These are phyloP conservation scores for Fibroporia radiculosa DNA, from an alignment of 768 basidiomycete genomes.

Conservation along the genomic window DNA sequence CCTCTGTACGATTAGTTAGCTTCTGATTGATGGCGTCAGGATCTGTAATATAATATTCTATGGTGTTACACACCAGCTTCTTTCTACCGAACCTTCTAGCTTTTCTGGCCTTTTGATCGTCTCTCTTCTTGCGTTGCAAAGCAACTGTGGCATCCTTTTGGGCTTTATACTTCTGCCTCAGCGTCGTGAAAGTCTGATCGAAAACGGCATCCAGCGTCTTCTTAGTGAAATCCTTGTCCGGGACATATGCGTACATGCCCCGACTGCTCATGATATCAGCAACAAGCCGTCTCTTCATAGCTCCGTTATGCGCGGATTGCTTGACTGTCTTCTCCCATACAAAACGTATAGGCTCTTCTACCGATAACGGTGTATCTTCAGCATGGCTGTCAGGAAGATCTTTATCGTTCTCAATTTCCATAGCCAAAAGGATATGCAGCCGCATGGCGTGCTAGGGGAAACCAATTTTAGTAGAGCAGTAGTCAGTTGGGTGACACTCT, in stretches of 20 bases:
- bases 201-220: conserved; percentile 55
- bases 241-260: conserved; percentile 51
- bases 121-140: conserved; percentile 38
- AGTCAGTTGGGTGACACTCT: conserved; percentile 13
- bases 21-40: conserved; percentile 38
- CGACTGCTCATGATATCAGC: conserved; percentile 52
- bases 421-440: conserved; percentile 49
- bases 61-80: conserved; percentile 43
- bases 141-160: conserved; percentile 47
- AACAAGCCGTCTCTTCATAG: conserved; percentile 61
- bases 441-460: conserved; percentile 59
- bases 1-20: conserved; percentile 55
- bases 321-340: conserved; percentile 75
- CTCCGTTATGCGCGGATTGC: conserved; percentile 65
- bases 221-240: conserved; percentile 58
- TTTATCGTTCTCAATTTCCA: conserved; percentile 50
- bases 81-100: conserved; percentile 53
- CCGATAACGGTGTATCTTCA: conserved; percentile 41
- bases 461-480: neutral
- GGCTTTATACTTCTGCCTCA: conserved; percentile 57
- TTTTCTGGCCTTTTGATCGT: conserved; percentile 55
- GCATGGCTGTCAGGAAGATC: conserved; percentile 52
- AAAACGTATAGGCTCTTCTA: conserved; percentile 58
- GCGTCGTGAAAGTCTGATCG: conserved; percentile 62
- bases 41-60: neutral